Evolutionary conservation across 2,329 filamentous ascomycete genomes (phyloP), one percentile per base, ranked within the genome.

Genomic region (Botrytis hyacinthi): DNA sequence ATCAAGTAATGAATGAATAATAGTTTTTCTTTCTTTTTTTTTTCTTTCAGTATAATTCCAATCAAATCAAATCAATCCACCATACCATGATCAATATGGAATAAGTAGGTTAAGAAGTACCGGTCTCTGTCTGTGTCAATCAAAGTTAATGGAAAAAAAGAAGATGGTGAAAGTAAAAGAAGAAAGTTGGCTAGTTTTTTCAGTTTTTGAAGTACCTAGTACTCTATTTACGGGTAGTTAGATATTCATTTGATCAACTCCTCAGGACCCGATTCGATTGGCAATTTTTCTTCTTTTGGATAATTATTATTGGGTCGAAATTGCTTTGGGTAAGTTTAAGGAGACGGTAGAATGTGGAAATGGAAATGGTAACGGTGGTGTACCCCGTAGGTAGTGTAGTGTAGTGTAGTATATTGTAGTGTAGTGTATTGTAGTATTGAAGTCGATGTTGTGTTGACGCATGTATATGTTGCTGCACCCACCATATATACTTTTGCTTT

Each of bases 331-430:
- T 3, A 14, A 54, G 51, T 29, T 3, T 1, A 1, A n/a, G 10
- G 4, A 9, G 26, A 6, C 3, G 48, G 12, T 3, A n/a, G 48
- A 14, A n/a, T n/a, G 1, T 51, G 3, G 48, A n/a, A n/a, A 0
- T 16, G 3, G 48, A 51, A n/a, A 3, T n/a, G 10, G 48, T 14
- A 2, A 14, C n/a, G 14, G 46, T 51, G 4, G 46, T 51, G 46
- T n/a, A 51, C 22, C 7, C 18, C 18, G 18, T 46, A 8, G 44
- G 44, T 42, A 42, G 40, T 42, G 40, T 42, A 42, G 40, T 42
- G 40, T 16, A 4, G 40, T 12, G n/a, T n/a, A n/a, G n/a, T n/a
- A n/a, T n/a, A n/a, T n/a, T 40, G 37, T 37, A 8, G 37, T 37
- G 37, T 7, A 44, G 18, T 46, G 44, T 20, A 20, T 6, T 46